Evolutionary conservation across 495 filamentous ascomycete species (phyloP).

Genomic region (Neurospora africana): DNA sequence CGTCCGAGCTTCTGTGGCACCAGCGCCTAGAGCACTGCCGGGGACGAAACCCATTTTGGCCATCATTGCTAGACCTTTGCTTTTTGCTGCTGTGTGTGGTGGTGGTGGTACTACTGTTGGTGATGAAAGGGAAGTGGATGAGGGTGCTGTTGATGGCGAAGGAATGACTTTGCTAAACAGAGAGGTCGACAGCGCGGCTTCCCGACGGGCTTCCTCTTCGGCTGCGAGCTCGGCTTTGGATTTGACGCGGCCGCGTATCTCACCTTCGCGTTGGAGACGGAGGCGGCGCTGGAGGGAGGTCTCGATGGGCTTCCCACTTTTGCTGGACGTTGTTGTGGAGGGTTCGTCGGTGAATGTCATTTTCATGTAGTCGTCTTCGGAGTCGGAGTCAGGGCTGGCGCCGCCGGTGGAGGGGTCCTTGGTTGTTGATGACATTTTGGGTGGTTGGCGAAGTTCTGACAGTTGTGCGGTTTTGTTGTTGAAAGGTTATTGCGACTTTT

Average conservation of each 20-base stretch:
- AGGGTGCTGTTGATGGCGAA: neutral
- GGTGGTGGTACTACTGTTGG: neutral
- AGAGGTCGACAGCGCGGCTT: slow-evolving; percentile 62
- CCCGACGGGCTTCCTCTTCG: slow-evolving; percentile 57
- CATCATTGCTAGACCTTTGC: slow-evolving; percentile 93
- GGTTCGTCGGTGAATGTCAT: slow-evolving; percentile 41
- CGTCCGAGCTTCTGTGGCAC: slow-evolving; percentile 2
- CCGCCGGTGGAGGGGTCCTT: neutral
- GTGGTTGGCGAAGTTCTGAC: neutral
- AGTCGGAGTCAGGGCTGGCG: neutral
- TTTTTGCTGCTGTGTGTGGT: slow-evolving; percentile 25
- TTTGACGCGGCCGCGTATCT: slow-evolving; percentile 48
- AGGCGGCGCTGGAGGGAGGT: slow-evolving; percentile 47
- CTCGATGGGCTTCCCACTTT: slow-evolving; percentile 21
- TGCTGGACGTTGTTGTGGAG: neutral
- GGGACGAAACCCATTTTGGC: slow-evolving; percentile 83
- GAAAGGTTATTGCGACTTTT: neutral
- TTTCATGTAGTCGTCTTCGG: slow-evolving; percentile 55
- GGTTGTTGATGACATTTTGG: neutral
- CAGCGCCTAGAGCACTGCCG: slow-evolving; percentile 51
- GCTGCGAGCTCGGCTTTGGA: slow-evolving; percentile 76
- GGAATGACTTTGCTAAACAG: slow-evolving; percentile 38
- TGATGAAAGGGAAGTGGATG: neutral
- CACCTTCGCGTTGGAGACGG: slow-evolving; percentile 47
- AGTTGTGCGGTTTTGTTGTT: neutral